Evolutionary conservation across 2,329 filamentous ascomycete species (phyloP).

Genomic region (Cladosporium colombiae): DNA sequence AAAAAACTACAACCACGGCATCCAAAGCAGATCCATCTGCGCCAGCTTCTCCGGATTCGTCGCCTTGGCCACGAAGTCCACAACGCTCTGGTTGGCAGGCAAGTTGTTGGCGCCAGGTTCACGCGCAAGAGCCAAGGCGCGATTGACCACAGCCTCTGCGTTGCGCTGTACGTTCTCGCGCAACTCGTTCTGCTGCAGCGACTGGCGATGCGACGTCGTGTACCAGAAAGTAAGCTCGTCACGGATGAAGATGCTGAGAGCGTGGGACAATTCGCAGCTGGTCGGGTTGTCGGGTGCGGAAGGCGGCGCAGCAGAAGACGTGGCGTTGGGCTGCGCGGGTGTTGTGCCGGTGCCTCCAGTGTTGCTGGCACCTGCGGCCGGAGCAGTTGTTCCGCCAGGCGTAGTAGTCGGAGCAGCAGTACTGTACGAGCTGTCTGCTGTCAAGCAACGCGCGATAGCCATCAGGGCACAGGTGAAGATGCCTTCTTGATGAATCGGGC

Average conservation of each 20-base stretch:
- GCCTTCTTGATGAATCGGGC: constrained; percentile 90
- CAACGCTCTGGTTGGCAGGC: constrained; percentile 94
- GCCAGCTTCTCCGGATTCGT: constrained; percentile 89
- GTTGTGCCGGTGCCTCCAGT: constrained; percentile 10
- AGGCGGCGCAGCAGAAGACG: constrained; percentile 43
- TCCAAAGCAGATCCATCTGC: constrained; percentile 91
- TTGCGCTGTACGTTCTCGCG: constrained; percentile 81
- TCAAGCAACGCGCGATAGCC: constrained; percentile 92
- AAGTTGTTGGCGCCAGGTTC: constrained; percentile 64
- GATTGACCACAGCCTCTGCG: constrained; percentile 87
- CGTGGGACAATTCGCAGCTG: constrained; percentile 79
- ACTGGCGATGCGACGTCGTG: constrained; percentile 70
- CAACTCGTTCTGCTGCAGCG: constrained; percentile 67
- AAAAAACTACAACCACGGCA: constrained; percentile 81
- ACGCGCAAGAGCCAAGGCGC: constrained; percentile 77
- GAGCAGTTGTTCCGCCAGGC: constrained; percentile 2
- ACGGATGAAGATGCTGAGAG: constrained; percentile 89
- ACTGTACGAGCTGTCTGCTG: constrained; percentile 61
- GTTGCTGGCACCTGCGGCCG: constrained; percentile 7
- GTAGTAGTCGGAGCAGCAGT: constrained; percentile 26
- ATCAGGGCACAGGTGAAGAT: constrained; percentile 95
- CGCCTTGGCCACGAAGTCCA: constrained; percentile 88
- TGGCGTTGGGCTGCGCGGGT: constrained; percentile 15
- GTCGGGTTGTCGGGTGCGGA: constrained; percentile 27
- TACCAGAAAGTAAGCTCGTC: constrained; percentile 99